Percentiles rank a stretch among this genome's conserved stretches.
Conservation (phyloP, 257 asterid genomes). For the Solanum chiquidenum region DNA sequence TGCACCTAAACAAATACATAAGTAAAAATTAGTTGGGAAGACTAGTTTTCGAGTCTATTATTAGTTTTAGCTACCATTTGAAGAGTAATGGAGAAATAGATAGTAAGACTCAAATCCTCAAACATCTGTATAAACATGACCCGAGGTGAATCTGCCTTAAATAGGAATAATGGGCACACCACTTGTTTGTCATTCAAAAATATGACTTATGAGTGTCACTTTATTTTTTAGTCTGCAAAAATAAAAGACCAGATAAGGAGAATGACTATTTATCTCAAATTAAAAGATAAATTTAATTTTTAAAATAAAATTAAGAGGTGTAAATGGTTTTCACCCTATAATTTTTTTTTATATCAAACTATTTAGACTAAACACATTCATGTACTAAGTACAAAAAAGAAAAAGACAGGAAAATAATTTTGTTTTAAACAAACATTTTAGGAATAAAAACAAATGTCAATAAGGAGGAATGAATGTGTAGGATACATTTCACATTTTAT, state of each 20-base stretch:
- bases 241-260: too few relatives aligned
- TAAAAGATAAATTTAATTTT: too few relatives aligned
- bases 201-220: too few relatives aligned
- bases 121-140: accelerated
- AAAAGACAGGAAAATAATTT: neutral
- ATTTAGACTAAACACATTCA: neutral
- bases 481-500: neutral
- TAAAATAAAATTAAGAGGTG: neutral
- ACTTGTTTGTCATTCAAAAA: too few relatives aligned
- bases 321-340: too few relatives aligned
- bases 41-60: accelerated
- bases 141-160: too few relatives aligned
- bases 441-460: neutral
- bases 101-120: too few relatives aligned
- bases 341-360: neutral
- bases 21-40: too few relatives aligned
- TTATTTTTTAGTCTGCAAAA: too few relatives aligned
- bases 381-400: neutral
- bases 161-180: too few relatives aligned
- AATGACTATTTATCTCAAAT: neutral
- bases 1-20: neutral
- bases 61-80: too few relatives aligned
- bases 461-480: neutral
- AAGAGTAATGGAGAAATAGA: too few relatives aligned
- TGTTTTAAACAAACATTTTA: neutral